Evolutionary conservation across 768 basidiomycete genomes (phyloP).

Genomic region (Hortiboletus campestris): DNA sequence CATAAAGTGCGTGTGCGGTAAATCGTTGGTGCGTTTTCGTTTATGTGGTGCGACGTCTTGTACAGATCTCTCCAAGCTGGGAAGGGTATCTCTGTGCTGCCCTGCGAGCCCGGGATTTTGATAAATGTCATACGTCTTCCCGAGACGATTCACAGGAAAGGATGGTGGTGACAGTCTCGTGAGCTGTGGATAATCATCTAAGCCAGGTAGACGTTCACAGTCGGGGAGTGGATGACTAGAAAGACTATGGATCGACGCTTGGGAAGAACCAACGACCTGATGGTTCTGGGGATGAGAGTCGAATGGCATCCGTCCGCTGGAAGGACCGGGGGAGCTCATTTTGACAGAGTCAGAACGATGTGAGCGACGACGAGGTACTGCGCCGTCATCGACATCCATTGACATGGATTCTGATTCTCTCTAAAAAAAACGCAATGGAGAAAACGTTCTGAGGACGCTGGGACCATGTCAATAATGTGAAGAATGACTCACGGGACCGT

Average conservation of each 20-base stretch:
- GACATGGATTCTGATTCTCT: neutral
- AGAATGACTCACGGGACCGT: slow-evolving; percentile 14
- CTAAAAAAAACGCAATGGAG: slow-evolving; percentile 2
- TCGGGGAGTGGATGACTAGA: neutral
- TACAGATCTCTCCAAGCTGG: neutral
- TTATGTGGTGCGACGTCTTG: slow-evolving; percentile 8
- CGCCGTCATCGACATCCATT: slow-evolving; percentile 15
- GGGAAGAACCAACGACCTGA: neutral
- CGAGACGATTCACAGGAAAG: neutral
- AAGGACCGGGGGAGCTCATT: neutral
- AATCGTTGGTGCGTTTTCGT: slow-evolving; percentile 15
- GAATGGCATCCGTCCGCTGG: neutral
- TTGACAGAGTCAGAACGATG: neutral
- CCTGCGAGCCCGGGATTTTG: neutral
- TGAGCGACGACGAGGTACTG: neutral
- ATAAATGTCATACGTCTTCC: neutral
- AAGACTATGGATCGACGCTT: neutral
- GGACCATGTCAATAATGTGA: neutral
- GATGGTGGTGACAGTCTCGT: neutral
- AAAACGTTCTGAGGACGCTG: neutral
- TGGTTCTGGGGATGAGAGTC: neutral
- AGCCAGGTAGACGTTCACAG: neutral
- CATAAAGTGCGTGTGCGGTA: neutral
- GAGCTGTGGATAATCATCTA: neutral
- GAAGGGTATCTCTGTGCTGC: neutral